Percentiles rank a stretch among this genome's conserved stretches.
Conservation (phyloP, 176 grass and related monocot species). For the Carex parvula region DNA sequence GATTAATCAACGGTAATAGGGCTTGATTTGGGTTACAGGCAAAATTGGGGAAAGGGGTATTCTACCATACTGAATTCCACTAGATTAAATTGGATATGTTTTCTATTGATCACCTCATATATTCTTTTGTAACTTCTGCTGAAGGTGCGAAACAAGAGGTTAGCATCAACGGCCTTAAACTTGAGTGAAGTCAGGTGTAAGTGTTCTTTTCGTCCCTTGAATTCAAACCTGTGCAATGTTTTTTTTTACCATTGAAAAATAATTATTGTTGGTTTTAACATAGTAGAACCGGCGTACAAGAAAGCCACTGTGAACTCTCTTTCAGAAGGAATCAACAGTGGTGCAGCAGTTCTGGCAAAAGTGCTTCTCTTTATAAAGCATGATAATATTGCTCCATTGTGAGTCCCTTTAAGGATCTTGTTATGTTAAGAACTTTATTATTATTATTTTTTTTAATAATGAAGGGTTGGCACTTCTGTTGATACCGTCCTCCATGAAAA, state of each 20-base stretch:
- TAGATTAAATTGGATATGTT: not conserved
- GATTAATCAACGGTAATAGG: not conserved
- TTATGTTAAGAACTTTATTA: not conserved
- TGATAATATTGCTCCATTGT: slow-evolving; percentile 79
- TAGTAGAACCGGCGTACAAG: slow-evolving; percentile 67
- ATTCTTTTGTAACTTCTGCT: slow-evolving; percentile 33
- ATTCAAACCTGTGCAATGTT: slow-evolving; percentile 7
- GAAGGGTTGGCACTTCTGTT: not conserved
- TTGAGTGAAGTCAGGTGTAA: slow-evolving; percentile 62
- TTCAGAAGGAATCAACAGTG: slow-evolving; percentile 73
- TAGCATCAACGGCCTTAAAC: slow-evolving; percentile 50
- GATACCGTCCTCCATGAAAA: not conserved
- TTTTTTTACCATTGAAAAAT: slow-evolving; percentile 21
- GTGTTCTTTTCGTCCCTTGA: slow-evolving; percentile 24
- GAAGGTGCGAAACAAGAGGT: slow-evolving; percentile 52
- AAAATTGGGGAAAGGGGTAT: not conserved
- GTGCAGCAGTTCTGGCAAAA: slow-evolving; percentile 52
- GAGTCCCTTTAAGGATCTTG: slow-evolving; percentile 28
- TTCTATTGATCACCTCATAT: not conserved
- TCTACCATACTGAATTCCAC: not conserved
- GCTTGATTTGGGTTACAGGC: not conserved
- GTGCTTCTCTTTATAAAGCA: slow-evolving; percentile 70
- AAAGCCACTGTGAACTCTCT: slow-evolving; percentile 50
- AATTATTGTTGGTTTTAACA: slow-evolving; percentile 27
- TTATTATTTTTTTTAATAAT: not conserved